Conservation (phyloP, 192 early-diverging fungal species). For the Backusella tuberculispora region DNA sequence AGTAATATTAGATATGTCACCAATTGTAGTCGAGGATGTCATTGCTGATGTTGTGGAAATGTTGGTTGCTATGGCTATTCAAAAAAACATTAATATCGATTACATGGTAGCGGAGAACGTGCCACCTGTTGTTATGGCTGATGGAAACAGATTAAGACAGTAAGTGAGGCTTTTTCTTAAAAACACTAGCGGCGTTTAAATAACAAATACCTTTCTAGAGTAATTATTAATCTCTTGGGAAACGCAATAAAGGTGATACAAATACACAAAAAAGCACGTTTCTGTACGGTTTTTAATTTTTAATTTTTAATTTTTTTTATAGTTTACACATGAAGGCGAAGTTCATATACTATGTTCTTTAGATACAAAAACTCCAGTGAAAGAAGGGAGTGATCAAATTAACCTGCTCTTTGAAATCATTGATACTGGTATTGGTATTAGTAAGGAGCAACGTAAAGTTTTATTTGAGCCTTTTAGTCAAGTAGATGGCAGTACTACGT, state of each 20-base stretch:
- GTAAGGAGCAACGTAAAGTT: conserved; percentile 48
- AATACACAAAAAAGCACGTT: conserved; percentile 5
- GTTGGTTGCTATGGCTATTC: conserved; percentile 62
- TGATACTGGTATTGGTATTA: conserved; percentile 63
- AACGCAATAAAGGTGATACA: conserved; percentile 67
- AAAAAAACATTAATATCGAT: conserved; percentile 62
- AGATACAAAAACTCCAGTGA: not conserved
- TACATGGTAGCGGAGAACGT: conserved; percentile 61
- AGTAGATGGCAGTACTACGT: conserved; percentile 65
- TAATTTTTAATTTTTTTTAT: not conserved
- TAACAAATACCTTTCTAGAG: conserved; percentile 18
- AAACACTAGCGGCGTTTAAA: not conserved
- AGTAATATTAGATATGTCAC: conserved; percentile 47
- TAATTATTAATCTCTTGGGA: conserved; percentile 74
- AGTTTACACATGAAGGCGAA: conserved; percentile 61
- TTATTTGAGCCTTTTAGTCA: conserved; percentile 68
- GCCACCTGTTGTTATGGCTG: conserved; percentile 62
- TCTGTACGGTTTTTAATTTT: conserved; percentile 10
- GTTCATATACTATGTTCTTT: conserved; percentile 52
- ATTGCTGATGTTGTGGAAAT: conserved; percentile 58
- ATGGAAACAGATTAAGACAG: conserved; percentile 70
- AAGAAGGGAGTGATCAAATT: conserved; percentile 24
- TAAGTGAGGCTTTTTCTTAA: not conserved
- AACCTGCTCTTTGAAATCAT: conserved; percentile 46
- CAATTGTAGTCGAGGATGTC: conserved; percentile 47